Evolutionary conservation across 2,329 filamentous ascomycete genomes (phyloP).

Genomic region (Diaporthe sp.): DNA sequence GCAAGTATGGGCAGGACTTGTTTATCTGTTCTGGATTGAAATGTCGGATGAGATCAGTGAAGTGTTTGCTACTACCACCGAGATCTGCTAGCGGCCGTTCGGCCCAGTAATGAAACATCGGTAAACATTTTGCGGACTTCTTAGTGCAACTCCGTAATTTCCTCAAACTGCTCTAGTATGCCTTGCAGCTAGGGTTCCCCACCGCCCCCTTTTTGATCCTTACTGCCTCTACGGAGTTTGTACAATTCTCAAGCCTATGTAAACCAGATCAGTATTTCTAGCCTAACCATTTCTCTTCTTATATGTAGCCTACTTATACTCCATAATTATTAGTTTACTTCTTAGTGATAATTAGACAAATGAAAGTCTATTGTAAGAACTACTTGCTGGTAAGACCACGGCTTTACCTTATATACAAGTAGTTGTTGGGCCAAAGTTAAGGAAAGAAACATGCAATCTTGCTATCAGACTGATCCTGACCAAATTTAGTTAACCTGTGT

Average conservation of each 20-base stretch:
- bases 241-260: not conserved
- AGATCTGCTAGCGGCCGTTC: too few relatives aligned
- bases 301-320: too few relatives aligned
- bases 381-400: too few relatives aligned
- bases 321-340: too few relatives aligned
- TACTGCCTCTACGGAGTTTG: not conserved
- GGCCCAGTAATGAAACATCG: not conserved
- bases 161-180: not conserved
- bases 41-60: not conserved
- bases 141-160: not conserved
- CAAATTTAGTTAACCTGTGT: too few relatives aligned
- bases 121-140: not conserved
- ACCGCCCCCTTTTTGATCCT: not conserved
- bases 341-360: too few relatives aligned
- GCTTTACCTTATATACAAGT: too few relatives aligned
- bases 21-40: not conserved
- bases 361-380: too few relatives aligned
- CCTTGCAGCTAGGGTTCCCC: not conserved
- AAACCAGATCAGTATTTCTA: not conserved
- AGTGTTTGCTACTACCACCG: not conserved
- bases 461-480: too few relatives aligned
- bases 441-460: too few relatives aligned
- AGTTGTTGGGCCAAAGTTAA: too few relatives aligned
- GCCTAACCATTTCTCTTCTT: too few relatives aligned
- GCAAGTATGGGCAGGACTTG: not conserved